Evolutionary conservation across 768 basidiomycete species (phyloP), one percentile per base, ranked within the genome.

Genomic region (Suillus decipiens): DNA sequence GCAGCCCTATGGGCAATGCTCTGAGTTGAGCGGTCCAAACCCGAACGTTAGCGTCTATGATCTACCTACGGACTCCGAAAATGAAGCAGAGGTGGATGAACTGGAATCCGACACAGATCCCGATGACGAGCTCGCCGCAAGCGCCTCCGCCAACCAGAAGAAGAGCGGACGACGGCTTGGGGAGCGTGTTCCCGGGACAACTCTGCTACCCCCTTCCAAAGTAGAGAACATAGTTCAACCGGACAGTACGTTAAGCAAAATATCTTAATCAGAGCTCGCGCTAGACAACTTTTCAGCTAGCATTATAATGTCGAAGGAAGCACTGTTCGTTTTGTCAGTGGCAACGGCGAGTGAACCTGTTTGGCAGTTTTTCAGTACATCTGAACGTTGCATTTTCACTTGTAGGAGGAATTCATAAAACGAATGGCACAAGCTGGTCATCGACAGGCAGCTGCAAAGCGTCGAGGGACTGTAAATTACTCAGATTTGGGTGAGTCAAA

Each of bases 341-440:
- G 92, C 92, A 55, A 89, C 93, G 43, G 93, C 93, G 61, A 66
- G 78, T 72, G 15, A 70, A 55, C 80, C 70, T 33, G 34, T 54
- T 54, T 53, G 59, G 11, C 63, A 53, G 63, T 60, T 14, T 61
- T 55, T 60, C 60, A 50, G 60, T 59, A 51, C 28, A 39, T 50
- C 53, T 43, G 39, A 45, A 37, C 50, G 10, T 57, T 28, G 36
- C 53, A 22, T 50, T 59, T 64, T 60, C 45, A 59, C 56, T 60
- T 53, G 41, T 70, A 95, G 93, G 93, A 95, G 77, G 90, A 93
- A 70, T 95, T 94, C 72, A 84, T 95, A 61, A 90, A 91, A 74
- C 83, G 87, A 56, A 80, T 94, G 70, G 82, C 86, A 19, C 84
- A 85, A 72, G 87, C 88, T 31, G 90, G 88, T 14, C 85, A 89